A percentile compares a stretch with the other conserved stretches of the same genome.
phyloP scores from a whole-genome alignment of 2,329 filamentous ascomycete genomes.

The Colletotrichum truncatum region DNA sequence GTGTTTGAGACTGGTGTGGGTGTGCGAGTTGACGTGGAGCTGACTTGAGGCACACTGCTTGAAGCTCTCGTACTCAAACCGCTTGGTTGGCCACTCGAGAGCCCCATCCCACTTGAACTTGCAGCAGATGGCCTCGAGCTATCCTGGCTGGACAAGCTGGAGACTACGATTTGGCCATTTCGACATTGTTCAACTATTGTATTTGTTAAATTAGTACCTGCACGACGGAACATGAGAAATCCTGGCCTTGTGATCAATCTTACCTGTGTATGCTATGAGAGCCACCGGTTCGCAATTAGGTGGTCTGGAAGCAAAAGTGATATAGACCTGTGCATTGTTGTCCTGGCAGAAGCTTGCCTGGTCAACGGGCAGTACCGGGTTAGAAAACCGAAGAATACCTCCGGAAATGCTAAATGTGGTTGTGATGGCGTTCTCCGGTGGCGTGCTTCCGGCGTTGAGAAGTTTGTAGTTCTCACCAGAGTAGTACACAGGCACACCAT shows the following conservation, averaged over 20 bases:
- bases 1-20: background rate
- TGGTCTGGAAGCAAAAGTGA: background rate
- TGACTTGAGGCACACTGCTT: background rate
- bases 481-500: background rate
- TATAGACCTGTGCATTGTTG: background rate
- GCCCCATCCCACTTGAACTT: background rate
- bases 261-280: background rate
- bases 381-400: background rate
- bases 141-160: background rate
- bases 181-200: background rate
- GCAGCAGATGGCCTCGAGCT: background rate
- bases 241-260: accelerated
- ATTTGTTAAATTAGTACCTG: background rate
- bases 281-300: background rate
- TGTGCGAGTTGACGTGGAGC: background rate
- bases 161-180: background rate
- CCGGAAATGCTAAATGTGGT: background rate
- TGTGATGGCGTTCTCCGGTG: background rate
- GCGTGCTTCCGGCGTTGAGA: background rate
- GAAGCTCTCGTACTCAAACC: background rate
- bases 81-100: background rate
- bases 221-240: accelerated
- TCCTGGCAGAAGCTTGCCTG: background rate
- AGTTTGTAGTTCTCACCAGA: background rate
- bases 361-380: background rate